These are phyloP conservation scores for Trichoderma sp. DNA, from an alignment of 2,329 filamentous ascomycete genomes.

Conservation along the genomic window DNA sequence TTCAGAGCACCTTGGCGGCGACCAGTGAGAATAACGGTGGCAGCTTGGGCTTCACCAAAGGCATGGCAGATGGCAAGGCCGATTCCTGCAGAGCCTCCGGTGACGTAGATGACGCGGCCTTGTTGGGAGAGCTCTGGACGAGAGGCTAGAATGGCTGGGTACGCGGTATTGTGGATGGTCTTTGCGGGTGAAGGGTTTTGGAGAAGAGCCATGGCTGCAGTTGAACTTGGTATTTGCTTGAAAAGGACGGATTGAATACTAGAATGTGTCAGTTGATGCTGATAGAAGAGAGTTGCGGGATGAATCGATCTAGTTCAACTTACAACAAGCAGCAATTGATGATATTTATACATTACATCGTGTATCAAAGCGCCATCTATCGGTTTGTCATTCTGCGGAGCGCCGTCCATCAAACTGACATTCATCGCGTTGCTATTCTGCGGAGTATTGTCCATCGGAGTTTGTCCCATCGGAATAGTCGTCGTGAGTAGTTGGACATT, in stretches of 20 bases:
- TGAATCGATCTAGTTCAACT: not conserved
- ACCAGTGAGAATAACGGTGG: constrained; percentile 38
- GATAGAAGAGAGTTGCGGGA: not conserved
- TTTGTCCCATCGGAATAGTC: not conserved
- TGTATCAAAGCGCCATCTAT: not conserved
- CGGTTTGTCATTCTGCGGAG: too few relatives aligned
- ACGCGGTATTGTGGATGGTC: constrained; percentile 33
- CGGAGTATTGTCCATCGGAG: not conserved
- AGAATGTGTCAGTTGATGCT: not conserved
- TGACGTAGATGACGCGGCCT: constrained; percentile 58
- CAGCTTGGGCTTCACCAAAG: constrained; percentile 43
- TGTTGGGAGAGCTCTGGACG: constrained; percentile 39
- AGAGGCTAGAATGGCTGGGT: constrained; percentile 36
- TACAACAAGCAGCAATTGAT: not conserved
- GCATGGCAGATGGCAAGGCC: constrained; percentile 60
- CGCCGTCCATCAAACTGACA: too few relatives aligned
- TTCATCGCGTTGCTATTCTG: too few relatives aligned
- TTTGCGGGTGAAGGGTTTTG: constrained; percentile 27
- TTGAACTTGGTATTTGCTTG: not conserved
- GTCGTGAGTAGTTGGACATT: not conserved
- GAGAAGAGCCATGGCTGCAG: not conserved
- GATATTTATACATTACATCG: not conserved
- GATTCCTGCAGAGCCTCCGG: constrained; percentile 61
- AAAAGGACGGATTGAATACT: too few relatives aligned
- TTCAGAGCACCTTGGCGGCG: constrained; percentile 27